A percentile compares a stretch with the other conserved stretches of the same genome.
phyloP scores from a whole-genome alignment of 148 eudicot species.

The Cornus kousa region DNA sequence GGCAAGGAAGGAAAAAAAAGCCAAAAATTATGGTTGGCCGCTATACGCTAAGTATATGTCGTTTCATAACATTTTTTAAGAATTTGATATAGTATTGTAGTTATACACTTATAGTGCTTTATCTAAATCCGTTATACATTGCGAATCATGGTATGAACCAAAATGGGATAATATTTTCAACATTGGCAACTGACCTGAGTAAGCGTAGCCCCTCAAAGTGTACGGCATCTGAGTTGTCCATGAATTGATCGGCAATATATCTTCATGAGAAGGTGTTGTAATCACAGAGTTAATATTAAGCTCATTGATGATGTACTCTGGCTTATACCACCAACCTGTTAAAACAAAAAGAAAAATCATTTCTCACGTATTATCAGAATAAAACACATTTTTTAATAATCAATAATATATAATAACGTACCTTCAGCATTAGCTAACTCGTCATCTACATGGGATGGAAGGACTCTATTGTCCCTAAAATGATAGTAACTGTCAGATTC shows the following conservation, averaged over 20 bases:
- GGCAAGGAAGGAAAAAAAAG: too few species aligned
- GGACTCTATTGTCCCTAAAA: conserved; percentile 72
- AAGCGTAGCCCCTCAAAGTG: conserved; percentile 81
- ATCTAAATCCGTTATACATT: too few species aligned
- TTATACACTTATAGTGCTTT: too few species aligned
- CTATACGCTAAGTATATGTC: too few species aligned
- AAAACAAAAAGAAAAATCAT: neutral
- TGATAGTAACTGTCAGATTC: conserved; percentile 82
- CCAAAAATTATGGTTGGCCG: too few species aligned
- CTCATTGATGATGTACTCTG: conserved; percentile 88
- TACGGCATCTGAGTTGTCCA: conserved; percentile 84
- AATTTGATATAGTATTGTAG: too few species aligned
- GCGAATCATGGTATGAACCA: too few species aligned
- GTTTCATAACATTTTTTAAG: too few species aligned
- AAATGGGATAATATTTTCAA: neutral
- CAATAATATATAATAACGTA: conserved; percentile 16
- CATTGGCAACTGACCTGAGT: conserved; percentile 58
- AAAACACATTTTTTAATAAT: too few species aligned
- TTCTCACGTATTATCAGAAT: too few species aligned
- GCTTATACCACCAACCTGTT: conserved; percentile 98
- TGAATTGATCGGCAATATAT: conserved; percentile 69
- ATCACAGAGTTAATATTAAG: conserved; percentile 93
- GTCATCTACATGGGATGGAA: conserved; percentile 84
- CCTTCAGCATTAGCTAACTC: conserved; percentile 89
- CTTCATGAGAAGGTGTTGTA: conserved; percentile 82